phyloP scores from a whole-genome alignment of 2,329 filamentous ascomycete species.

The Beauveria medogensis region DNA sequence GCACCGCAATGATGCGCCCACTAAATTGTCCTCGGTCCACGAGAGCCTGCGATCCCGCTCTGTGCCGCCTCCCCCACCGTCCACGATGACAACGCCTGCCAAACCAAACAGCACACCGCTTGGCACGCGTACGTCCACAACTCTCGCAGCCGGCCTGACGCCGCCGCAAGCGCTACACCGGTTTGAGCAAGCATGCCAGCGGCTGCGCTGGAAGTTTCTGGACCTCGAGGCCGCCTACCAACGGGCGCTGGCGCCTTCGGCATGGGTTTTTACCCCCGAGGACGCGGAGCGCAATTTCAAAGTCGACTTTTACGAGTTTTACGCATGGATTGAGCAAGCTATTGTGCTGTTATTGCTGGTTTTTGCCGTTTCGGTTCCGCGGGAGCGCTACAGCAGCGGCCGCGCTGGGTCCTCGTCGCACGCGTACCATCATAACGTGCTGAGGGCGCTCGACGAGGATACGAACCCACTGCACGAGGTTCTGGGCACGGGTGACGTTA shows the following conservation, averaged over 20 bases:
- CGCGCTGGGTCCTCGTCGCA: slow-evolving; percentile 27
- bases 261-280: slow-evolving; percentile 25
- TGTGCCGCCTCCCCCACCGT: not conserved
- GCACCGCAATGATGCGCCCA: not conserved
- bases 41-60: slow-evolving; percentile 6
- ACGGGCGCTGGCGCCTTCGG: slow-evolving; percentile 35
- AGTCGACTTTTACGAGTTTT: slow-evolving; percentile 71
- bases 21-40: not conserved
- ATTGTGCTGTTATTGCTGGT: slow-evolving; percentile 59
- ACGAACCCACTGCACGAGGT: slow-evolving; percentile 47
- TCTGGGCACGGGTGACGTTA: slow-evolving; percentile 47
- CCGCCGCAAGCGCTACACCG: slow-evolving; percentile 41
- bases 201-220: slow-evolving; percentile 56
- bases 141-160: slow-evolving; percentile 17
- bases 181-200: slow-evolving; percentile 52
- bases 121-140: slow-evolving; percentile 2
- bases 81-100: not conserved
- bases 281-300: slow-evolving; percentile 65
- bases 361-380: slow-evolving; percentile 47
- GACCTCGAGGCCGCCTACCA: slow-evolving; percentile 50
- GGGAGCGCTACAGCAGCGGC: slow-evolving; percentile 13
- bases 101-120: slow-evolving; percentile 8
- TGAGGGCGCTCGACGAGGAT: slow-evolving; percentile 50
- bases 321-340: slow-evolving; percentile 63
- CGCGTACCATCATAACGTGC: slow-evolving; percentile 62